Evolutionary conservation across 2,329 filamentous ascomycete species (phyloP).

Genomic region (Anthostomella pinea): DNA sequence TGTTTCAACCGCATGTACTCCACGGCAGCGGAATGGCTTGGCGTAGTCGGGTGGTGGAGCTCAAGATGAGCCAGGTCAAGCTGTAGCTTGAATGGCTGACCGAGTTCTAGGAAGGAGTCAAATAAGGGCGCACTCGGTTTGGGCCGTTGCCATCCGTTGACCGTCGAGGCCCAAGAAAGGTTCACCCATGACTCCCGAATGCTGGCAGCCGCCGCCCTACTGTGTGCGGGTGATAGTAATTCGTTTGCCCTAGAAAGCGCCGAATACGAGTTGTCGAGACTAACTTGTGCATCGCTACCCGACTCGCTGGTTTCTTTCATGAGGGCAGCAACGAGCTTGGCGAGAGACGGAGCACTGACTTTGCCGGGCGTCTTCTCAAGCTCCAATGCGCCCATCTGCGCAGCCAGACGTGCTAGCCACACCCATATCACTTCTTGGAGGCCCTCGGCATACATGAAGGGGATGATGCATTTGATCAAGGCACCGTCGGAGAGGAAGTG

Average conservation of each 20-base stretch:
- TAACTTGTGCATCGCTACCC: slow-evolving; percentile 31
- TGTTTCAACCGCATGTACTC: slow-evolving; percentile 36
- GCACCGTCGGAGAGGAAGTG: slow-evolving; percentile 41
- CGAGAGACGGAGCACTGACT: slow-evolving; percentile 29
- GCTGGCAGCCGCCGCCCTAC: slow-evolving; percentile 34
- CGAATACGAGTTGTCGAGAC: slow-evolving; percentile 49
- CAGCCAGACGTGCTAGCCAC: slow-evolving; percentile 46
- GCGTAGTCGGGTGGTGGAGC: slow-evolving; percentile 52
- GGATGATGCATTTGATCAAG: slow-evolving; percentile 41
- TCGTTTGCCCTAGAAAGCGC: slow-evolving; percentile 46
- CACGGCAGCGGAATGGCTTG: slow-evolving; percentile 46
- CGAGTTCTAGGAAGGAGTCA: slow-evolving; percentile 50
- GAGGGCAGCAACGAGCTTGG: slow-evolving; percentile 39
- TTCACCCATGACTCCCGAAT: slow-evolving; percentile 44
- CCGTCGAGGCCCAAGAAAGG: slow-evolving; percentile 52
- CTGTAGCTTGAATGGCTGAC: slow-evolving; percentile 37
- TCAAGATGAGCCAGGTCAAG: slow-evolving; percentile 53
- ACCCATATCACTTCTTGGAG: slow-evolving; percentile 50
- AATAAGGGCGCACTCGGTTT: slow-evolving; percentile 48
- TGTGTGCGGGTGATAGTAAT: slow-evolving; percentile 37
- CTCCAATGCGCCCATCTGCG: slow-evolving; percentile 16
- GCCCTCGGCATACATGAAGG: slow-evolving; percentile 52
- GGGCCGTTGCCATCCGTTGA: slow-evolving; percentile 44
- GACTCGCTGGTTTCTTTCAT: slow-evolving; percentile 32
- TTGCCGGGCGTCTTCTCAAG: slow-evolving; percentile 16